Evolutionary conservation across 305 asterid genomes (phyloP).

Genomic region (Plantago coronopus): DNA sequence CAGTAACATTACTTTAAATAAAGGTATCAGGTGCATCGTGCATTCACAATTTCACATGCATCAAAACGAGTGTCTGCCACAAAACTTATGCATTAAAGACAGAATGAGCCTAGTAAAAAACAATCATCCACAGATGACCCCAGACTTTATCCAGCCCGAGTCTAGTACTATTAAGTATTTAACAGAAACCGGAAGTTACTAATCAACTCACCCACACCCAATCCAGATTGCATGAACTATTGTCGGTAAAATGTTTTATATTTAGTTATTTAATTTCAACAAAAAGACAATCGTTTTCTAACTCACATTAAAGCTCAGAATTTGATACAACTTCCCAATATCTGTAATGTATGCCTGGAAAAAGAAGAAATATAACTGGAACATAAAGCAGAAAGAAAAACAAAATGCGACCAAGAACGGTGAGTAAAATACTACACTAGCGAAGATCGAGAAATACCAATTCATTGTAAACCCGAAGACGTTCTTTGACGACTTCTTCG

Average conservation of each 20-base stretch:
- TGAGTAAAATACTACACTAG: not conserved
- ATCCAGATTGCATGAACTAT: not conserved
- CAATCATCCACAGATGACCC: too few species aligned
- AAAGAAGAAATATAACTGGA: not conserved
- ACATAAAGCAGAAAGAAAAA: not conserved
- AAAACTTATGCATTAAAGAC: too few species aligned
- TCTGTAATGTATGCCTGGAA: too few species aligned
- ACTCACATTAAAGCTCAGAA: not conserved
- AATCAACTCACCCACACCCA: too few species aligned
- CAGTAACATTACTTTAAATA: too few species aligned
- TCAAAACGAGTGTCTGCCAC: too few species aligned
- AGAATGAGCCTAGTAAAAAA: too few species aligned
- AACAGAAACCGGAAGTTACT: too few species aligned
- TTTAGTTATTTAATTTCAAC: not conserved
- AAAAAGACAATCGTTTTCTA: not conserved
- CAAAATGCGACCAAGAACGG: not conserved
- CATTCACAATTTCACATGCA: too few species aligned
- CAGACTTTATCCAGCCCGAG: too few species aligned
- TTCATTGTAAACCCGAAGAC: slow-evolving; percentile 72
- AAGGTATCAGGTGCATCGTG: too few species aligned
- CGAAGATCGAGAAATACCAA: slow-evolving; percentile 41
- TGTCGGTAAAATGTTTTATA: not conserved
- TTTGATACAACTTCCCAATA: not conserved
- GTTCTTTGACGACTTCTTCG: slow-evolving; percentile 80
- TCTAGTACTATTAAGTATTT: too few species aligned